Conservation (phyloP, 1,284 basidiomycete species). For the Cutaneotrichosporon sp. region DNA sequence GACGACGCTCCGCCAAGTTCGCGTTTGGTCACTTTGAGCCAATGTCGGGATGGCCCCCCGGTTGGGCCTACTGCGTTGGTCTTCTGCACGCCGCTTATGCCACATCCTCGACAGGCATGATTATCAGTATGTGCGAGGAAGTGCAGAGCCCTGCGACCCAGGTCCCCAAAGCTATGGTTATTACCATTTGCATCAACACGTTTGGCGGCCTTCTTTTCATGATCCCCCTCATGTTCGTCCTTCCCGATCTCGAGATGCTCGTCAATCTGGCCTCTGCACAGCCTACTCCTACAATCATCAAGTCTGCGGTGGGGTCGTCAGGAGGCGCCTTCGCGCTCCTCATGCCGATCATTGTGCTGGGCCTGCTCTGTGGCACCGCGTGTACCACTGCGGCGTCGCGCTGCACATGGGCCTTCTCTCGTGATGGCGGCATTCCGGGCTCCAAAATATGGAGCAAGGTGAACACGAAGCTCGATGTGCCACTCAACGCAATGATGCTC, state of each 20-base stretch:
- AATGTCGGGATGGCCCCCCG: conserved; percentile 13
- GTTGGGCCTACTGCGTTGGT: conserved; percentile 32
- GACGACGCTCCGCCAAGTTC: conserved; percentile 31
- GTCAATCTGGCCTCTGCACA: conserved; percentile 47
- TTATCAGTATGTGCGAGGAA: conserved; percentile 45
- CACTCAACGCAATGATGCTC: conserved; percentile 48
- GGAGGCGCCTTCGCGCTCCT: conserved; percentile 49
- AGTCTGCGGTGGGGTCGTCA: conserved; percentile 44
- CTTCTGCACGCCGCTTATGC: conserved; percentile 42
- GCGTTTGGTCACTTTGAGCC: conserved; percentile 26
- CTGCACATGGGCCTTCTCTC: conserved; percentile 46
- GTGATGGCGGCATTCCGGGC: conserved; percentile 50
- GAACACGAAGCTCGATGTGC: conserved; percentile 44
- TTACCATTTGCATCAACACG: conserved; percentile 20
- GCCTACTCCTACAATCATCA: conserved; percentile 48
- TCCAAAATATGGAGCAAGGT: conserved; percentile 41
- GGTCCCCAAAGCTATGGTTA: conserved; percentile 43
- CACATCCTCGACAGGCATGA: conserved; percentile 40
- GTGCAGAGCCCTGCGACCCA: conserved; percentile 40
- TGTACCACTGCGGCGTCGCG: conserved; percentile 40
- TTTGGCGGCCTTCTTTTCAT: conserved; percentile 38
- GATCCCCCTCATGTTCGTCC: conserved; percentile 49
- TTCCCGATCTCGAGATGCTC: conserved; percentile 44
- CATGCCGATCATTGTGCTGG: conserved; percentile 47
- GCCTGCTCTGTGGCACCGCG: conserved; percentile 46